phyloP scores from a whole-genome alignment of 176 grass and related monocot species.

The Sorghum bicolor region Sorghum_bicolor_NCBIv3 NC_012872.2:10259501-10260000 shows the following conservation, averaged over 20 bases:
- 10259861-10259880: conserved; percentile 53
- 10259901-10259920: conserved; percentile 78
- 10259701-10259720: background rate
- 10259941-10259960: background rate
- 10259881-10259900: conserved; percentile 73
- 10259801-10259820: background rate
- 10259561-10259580: conserved; percentile 72
- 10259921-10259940: conserved; percentile 72
- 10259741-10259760: background rate
- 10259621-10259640: conserved; percentile 79
- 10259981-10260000: background rate
- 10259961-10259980: background rate
- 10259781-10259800: background rate
- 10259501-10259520: background rate
- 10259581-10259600: conserved; percentile 76
- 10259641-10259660: conserved; percentile 65
- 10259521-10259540: background rate
- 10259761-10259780: background rate
- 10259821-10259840: background rate
- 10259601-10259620: conserved; percentile 85
- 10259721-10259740: background rate
- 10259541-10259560: conserved; percentile 38
- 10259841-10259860: conserved; percentile 20
- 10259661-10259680: background rate
- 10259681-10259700: background rate